Evolutionary conservation across 192 early-diverging fungal species (phyloP).

Genomic region (Backusella liffmaniae): DNA sequence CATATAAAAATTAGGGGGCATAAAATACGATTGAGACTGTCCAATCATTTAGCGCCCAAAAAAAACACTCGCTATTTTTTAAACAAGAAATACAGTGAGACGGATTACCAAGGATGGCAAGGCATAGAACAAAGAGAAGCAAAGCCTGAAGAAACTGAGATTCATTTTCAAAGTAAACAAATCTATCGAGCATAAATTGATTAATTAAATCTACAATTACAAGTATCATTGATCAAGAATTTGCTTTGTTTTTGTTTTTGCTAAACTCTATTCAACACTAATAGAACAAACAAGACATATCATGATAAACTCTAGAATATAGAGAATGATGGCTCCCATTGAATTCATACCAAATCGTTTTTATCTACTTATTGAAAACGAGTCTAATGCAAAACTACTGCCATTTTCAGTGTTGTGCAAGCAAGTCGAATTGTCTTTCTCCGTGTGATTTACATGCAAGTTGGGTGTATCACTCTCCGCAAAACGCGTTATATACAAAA

Average conservation of each 20-base stretch:
- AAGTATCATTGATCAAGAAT: neutral
- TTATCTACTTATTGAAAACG: neutral
- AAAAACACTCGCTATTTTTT: neutral
- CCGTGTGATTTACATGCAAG: neutral
- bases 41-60: neutral
- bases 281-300: neutral
- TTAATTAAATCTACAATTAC: neutral
- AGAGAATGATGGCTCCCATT: neutral
- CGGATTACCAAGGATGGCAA: too few species aligned
- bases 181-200: neutral
- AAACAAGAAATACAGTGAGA: too few species aligned
- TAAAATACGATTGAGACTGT: neutral
- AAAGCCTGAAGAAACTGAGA: neutral
- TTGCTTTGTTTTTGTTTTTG: neutral
- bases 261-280: neutral
- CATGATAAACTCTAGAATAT: neutral
- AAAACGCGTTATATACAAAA: neutral
- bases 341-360: too few species aligned
- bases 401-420: too few species aligned
- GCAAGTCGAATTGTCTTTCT: neutral
- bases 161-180: constrained; percentile 1
- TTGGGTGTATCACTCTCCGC: neutral
- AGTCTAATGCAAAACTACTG: too few species aligned
- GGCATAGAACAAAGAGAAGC: neutral
- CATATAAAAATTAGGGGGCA: neutral